Base-by-base conservation (phyloP, 2,329 filamentous ascomycete genomes). In the Neopestalotiopsis sp. region DNA sequence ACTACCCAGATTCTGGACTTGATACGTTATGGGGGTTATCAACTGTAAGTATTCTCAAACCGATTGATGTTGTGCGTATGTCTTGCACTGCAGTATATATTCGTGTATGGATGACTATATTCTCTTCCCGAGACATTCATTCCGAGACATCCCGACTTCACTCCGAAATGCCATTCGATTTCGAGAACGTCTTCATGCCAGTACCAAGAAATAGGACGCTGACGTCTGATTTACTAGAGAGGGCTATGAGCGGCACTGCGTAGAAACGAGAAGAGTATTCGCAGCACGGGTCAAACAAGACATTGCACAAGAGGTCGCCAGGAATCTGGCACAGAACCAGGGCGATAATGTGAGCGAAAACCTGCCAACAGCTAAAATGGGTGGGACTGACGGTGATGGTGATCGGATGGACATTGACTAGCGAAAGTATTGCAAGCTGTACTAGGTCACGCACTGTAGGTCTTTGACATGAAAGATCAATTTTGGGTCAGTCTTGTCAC, bases 1-100 rank as follows among this genome's bases (percentile, higher is more conserved):
- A 20, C 42, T 34, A 66, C 62, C 14, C 32, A 32, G 9, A 28
- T 70, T 2, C 24, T 67, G 24, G 63, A 65, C 13, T 62, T 66
- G 5, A 58, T 68, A 12, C 34, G 32, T 5, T 59, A 61, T 40
- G 68, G 61, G 12, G 61, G 42, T 28, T 34, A 28, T 28, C 14
- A 61, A 13, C 38, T 66, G 30, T 61, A 70, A 34, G 64, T 28
- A 28, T 28, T 28, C 24, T 28, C 24, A 28, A 28, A 28, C 3
- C 24, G 3, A 28, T 28, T 28, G 24, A 3, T 28, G 24, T 3
- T 28, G 24, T 28, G 34, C 34, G 34, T 38, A 10, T 38, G 6
- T 38, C 34, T 38, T 28, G 24, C 24, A 28, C 24, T 28, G 24
- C 24, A 38, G 34, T 7, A 1, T 38, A 38, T 38, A 9, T 0